Evolutionary conservation across 1,284 basidiomycete species (phyloP).

Genomic region (Sparassis latifolia): DNA sequence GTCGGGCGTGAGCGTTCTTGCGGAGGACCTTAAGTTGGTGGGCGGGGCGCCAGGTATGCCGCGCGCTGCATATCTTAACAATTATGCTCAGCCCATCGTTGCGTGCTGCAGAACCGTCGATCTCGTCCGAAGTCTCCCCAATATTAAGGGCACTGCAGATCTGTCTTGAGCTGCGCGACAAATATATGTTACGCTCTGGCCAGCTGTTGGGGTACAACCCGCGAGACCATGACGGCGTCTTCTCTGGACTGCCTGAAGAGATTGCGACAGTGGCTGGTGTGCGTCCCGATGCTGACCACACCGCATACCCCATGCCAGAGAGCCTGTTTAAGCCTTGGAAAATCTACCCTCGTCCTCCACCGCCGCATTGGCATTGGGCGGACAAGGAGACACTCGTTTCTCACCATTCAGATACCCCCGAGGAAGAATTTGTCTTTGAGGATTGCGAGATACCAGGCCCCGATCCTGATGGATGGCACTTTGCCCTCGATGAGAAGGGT

Average conservation of each 20-base stretch:
- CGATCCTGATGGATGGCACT: conserved; percentile 47
- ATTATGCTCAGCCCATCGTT: background rate
- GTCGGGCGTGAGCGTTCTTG: background rate
- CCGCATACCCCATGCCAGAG: conserved; percentile 13
- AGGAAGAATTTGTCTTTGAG: conserved; percentile 61
- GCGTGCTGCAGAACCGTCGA: conserved; percentile 27
- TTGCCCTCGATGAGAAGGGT: conserved; percentile 77
- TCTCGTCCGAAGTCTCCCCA: conserved; percentile 46
- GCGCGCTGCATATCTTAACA: background rate
- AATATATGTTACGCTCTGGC: conserved; percentile 80
- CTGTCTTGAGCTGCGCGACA: conserved; percentile 86
- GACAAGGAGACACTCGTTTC: conserved; percentile 43
- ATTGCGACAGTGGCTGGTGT: conserved; percentile 62
- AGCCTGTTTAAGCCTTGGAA: conserved; percentile 60
- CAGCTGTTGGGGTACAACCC: conserved; percentile 92
- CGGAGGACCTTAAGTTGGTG: conserved; percentile 3
- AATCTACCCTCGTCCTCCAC: conserved; percentile 86
- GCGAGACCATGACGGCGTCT: conserved; percentile 76
- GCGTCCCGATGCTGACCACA: conserved; percentile 48
- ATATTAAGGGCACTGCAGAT: conserved; percentile 63
- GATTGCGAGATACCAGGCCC: conserved; percentile 66
- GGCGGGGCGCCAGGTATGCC: background rate
- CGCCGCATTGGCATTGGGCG: conserved; percentile 89
- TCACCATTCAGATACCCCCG: conserved; percentile 34
- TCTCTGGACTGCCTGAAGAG: conserved; percentile 53